phyloP scores from a whole-genome alignment of 148 eudicot genomes.

The Heliamphora exappendiculata region DNA sequence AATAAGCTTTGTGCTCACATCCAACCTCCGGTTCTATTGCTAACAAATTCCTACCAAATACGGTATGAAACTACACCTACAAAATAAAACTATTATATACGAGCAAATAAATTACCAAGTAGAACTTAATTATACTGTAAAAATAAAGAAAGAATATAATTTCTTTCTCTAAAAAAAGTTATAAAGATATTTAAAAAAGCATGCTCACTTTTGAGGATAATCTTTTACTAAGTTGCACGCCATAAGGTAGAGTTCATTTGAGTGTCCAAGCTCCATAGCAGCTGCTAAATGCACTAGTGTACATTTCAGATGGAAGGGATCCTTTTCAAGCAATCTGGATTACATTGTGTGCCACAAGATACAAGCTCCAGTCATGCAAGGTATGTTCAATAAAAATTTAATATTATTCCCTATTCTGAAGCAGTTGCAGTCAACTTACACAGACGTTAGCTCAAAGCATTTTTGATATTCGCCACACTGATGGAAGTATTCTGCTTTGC shows the following conservation, averaged over 20 bases:
- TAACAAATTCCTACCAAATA: neutral
- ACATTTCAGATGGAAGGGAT: constrained; percentile 92
- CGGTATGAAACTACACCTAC: neutral
- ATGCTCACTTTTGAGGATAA: constrained; percentile 90
- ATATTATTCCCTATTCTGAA: neutral
- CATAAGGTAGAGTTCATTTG: constrained; percentile 96
- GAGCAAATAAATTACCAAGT: neutral
- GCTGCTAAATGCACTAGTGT: constrained; percentile 89
- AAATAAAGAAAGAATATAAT: too few relatives aligned
- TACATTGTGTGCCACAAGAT: constrained; percentile 18
- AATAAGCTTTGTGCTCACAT: neutral
- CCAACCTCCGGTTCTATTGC: neutral
- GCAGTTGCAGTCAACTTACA: constrained; percentile 38
- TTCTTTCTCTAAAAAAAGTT: neutral
- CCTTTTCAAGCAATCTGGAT: constrained; percentile 91
- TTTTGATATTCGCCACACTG: constrained; percentile 98
- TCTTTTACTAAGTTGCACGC: constrained; percentile 95
- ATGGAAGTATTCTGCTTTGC: constrained; percentile 97
- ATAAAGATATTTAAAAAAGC: neutral
- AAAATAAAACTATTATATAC: neutral
- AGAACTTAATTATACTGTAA: too few relatives aligned
- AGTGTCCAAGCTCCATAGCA: constrained; percentile 93
- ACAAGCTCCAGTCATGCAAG: constrained; percentile 5
- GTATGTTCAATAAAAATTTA: neutral
- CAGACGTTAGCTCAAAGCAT: constrained; percentile 86